Base-by-base conservation (phyloP, 1,139 yeast species). In the Magnusiomyces magnusii region DNA sequence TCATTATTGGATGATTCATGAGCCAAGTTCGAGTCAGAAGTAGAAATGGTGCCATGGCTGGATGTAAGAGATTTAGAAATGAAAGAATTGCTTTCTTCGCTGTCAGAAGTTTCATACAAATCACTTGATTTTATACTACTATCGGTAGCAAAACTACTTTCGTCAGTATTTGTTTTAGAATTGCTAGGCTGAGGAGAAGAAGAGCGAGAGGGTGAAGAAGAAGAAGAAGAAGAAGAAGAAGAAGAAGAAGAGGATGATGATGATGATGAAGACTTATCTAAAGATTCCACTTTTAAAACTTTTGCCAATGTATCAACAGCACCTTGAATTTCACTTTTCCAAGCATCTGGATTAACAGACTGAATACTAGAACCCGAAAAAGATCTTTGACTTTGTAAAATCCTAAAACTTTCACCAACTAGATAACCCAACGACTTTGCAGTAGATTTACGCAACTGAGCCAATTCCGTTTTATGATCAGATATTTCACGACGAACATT, bases 401-500 rank as follows among this genome's bases (percentile, higher is more conserved):
- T 31, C 15, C 42, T 15, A n/a, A 51, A 51, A 34, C 42, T 31
- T 21, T 51, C 53, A 23, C 55, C 57, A 5, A 58, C 60, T 19
- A 58, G 51, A 41, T 44, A 55, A 3, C 60, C 60, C 1, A 58
- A 25, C 2, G 55, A 50, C 42, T 51, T 42, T 21, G 67, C 67
- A 9, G 64, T 60, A n/a, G 61, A 58, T 36, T 58, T 54, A 15
- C 66, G 57, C 7, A 59, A 54, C 23, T 57, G 54, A 21, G 42
- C 47, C 36, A 58, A 57, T 17, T 58, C 49, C 24, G 50, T 3
- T 21, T 42, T 44, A 19, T 51, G 54, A 19, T 23, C 27, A 2
- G 47, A n/a, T 21, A 47, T 53, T 15, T 53, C 53, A n/a, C 28
- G 47, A 17, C 61, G 54, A n/a, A 53, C 56, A 19, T 15, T 19